Evolutionary conservation across 2,329 filamentous ascomycete genomes (phyloP), one percentile per base, ranked within the genome.

Genomic region (Claviceps paspali): DNA sequence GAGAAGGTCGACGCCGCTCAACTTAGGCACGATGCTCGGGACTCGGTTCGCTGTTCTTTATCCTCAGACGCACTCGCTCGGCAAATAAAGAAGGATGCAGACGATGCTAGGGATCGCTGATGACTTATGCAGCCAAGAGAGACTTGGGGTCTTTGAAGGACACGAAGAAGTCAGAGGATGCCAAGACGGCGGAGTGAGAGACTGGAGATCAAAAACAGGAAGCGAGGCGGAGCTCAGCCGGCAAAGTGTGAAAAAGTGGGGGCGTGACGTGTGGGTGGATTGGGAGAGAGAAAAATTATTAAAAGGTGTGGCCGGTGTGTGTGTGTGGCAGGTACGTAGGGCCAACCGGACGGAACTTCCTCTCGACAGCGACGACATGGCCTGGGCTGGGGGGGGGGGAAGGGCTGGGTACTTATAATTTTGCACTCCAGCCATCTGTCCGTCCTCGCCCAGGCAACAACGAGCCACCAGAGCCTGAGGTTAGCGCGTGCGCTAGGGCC

Each of bases 401-500:
- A 67, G 65, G 60, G 60, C 55, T 55, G 52, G 54, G 59, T 68
- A 61, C 61, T 71, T 72, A 72, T 72, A 72, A 64, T 70, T 70
- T 66, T 68, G 52, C 43, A 45, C 47, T 43, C 46, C 47, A 51
- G 51, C 49, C 49, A 22, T 48, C 50, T 54, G 48, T 52, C 52
- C 55, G 57, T 56, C 43, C 50, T 52, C 47, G 49, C 59, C 61
- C 50, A 63, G 61, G 60, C 60, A 62, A 54, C 59, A 52, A 55
- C 56, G 55, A 54, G 51, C 52, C 50, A 53, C 50, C 52, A 56
- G 54, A 54, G 54, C 52, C 50, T 52, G 50, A 52, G 47, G 48
- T 56, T 61, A 58, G 55, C 46, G 46, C 43, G 21, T 29, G 46
- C 52, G 52, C 60, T 61, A 59, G 51, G 41, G 41, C 38, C 14